A percentile compares a stretch with the other conserved stretches of the same genome.
These are phyloP conservation scores for Pseudocercospora pini-densiflorae DNA, from an alignment of 2,329 filamentous ascomycete species.

Conservation along the genomic window DNA sequence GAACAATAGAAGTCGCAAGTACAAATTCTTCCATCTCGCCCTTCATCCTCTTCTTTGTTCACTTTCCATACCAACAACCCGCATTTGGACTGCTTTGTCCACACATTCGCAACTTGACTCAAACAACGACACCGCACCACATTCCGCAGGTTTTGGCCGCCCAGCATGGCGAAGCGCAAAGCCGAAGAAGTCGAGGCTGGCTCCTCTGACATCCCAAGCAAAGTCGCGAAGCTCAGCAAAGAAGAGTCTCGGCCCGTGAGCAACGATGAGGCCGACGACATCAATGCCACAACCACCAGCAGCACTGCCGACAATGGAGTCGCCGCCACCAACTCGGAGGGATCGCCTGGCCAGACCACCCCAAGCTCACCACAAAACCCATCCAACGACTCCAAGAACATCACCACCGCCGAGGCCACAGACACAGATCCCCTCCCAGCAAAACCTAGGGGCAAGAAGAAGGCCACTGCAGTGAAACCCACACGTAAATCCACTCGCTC, in stretches of 20 bases:
- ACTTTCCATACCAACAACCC: background rate
- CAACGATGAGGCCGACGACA: background rate
- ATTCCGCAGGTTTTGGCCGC: background rate
- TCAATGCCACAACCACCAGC: background rate
- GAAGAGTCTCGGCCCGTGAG: background rate
- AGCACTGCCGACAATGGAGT: background rate
- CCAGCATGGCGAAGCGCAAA: background rate
- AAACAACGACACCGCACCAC: background rate
- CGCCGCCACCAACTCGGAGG: background rate
- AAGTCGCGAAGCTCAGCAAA: background rate
- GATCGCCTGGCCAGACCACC: background rate
- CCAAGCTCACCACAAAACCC: background rate
- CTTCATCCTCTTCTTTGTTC: background rate
- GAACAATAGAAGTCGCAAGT: background rate
- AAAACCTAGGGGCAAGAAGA: background rate
- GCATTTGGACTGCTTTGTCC: slow-evolving; percentile 1
- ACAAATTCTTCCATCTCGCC: background rate
- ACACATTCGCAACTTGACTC: background rate
- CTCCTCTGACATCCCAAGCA: background rate
- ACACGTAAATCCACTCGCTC: background rate
- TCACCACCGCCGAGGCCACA: background rate
- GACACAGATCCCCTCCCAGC: background rate
- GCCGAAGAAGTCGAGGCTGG: background rate
- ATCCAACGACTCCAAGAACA: background rate
- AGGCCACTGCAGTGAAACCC: background rate